Base-by-base conservation (phyloP, 1,284 basidiomycete species). In the Anthracocystis panici-leucophaei region DNA sequence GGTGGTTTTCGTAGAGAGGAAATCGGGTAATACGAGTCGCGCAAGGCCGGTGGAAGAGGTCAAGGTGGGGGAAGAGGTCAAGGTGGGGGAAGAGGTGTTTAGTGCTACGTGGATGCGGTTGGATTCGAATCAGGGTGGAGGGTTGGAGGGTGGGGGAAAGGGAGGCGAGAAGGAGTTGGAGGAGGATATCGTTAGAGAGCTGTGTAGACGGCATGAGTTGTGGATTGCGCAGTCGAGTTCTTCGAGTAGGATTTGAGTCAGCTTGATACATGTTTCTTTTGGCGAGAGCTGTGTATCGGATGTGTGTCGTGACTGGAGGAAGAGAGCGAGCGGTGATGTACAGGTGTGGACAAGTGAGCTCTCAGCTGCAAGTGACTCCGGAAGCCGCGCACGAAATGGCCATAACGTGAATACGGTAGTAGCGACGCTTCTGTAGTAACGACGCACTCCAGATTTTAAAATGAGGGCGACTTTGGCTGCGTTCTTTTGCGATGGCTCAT, bases 131-230 rank as follows among this genome's bases (percentile, higher is more conserved):
- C 16, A 27, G 20, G 54, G 33, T 7, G 7, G 2, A 11, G 41
- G 44, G n/a, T 14, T 8, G 8, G 51, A 59, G 20, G 64, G 68
- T 6, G 67, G 81, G 2, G 82, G 80, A 16, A 81, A 81, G 54
- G 82, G 82, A 9, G 85, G 84, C 14, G 80, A 80, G 53, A 68
- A 69, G 38, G 85, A 98, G 87, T 96, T 98, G 55, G 96, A 99
- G 85, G 92, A 96, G 84, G 91, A 94, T 65, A 97, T 99, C 70
- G 88, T 98, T 1, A 85, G 82, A 1, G 92, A 93, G 82, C 87
- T 98, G 56, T 89, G 92, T 5, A 87, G 85, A 71, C 88, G 92
- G 77, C 96, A 99, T 86, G 86, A 88, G 11, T 85, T 82, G 41
- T 97, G 94, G 94, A 87, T 89, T 20, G 53, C 59, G n/a, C 63